Conservation (phyloP, 2,329 filamentous ascomycete species). For the Alternaria arbusti region DNA sequence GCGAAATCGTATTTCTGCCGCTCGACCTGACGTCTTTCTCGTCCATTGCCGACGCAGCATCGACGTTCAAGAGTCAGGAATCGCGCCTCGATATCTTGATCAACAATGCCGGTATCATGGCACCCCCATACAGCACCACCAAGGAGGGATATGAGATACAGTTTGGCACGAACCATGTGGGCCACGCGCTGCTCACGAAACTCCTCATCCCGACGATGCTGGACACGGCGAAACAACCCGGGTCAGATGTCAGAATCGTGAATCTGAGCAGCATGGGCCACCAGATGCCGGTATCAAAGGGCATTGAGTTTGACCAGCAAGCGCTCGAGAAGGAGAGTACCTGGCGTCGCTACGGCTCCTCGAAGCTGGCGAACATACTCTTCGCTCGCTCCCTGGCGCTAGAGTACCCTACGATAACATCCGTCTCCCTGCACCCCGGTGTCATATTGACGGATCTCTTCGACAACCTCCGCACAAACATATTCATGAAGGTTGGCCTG, state of each 20-base stretch:
- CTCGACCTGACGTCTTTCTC: conserved; percentile 53
- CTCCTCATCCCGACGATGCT: conserved; percentile 54
- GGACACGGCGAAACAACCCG: conserved; percentile 47
- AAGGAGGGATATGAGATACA: conserved; percentile 59
- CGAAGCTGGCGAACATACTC: conserved; percentile 60
- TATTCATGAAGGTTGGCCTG: conserved; percentile 31
- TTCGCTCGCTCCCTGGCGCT: conserved; percentile 52
- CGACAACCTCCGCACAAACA: conserved; percentile 24
- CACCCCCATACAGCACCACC: conserved; percentile 46
- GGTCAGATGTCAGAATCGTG: conserved; percentile 55
- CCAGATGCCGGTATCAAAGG: conserved; percentile 24
- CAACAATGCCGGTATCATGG: conserved; percentile 57
- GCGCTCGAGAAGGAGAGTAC: conserved; percentile 39
- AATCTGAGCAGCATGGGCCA: conserved; percentile 47
- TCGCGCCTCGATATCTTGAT: conserved; percentile 55
- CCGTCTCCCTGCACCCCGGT: conserved; percentile 57
- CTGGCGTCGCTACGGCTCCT: conserved; percentile 55
- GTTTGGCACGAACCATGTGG: conserved; percentile 60
- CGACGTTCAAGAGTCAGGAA: conserved; percentile 43
- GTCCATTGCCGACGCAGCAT: conserved; percentile 48
- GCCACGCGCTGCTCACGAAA: conserved; percentile 57
- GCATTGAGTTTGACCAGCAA: conserved; percentile 47
- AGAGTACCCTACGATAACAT: conserved; percentile 54
- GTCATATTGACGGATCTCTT: conserved; percentile 56
- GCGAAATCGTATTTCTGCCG: conserved; percentile 47